Percentiles rank a stretch among this genome's conserved stretches.
These are phyloP conservation scores for Penicillium sp. DNA, from an alignment of 2,329 filamentous ascomycete species.

Conservation along the genomic window DNA sequence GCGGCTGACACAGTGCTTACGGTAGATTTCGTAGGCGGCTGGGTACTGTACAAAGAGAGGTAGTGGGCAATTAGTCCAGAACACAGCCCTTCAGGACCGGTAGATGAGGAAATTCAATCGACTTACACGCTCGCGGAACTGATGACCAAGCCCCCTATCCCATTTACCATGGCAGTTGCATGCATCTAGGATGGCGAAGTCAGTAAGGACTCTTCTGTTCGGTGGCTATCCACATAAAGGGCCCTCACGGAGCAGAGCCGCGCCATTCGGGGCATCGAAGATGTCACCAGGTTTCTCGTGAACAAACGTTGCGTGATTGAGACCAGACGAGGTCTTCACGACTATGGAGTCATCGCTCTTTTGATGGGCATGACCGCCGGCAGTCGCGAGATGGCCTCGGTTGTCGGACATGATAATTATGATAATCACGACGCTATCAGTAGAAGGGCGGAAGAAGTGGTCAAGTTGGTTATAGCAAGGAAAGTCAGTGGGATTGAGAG, in stretches of 20 bases:
- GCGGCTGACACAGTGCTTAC: conserved; percentile 44
- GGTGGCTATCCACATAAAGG: not conserved
- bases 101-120: conserved; percentile 19
- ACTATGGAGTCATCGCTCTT: not conserved
- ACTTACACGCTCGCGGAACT: conserved; percentile 41
- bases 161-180: conserved; percentile 58
- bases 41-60: conserved; percentile 45
- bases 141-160: conserved; percentile 56
- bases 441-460: not conserved
- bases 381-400: not conserved
- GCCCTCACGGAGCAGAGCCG: conserved; percentile 50
- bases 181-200: conserved; percentile 43
- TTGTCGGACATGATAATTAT: not conserved
- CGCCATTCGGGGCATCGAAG: conserved; percentile 50
- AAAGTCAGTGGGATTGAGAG: too few species aligned
- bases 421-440: not conserved
- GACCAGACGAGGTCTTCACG: not conserved
- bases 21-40: conserved; percentile 48
- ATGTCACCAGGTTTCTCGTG: conserved; percentile 46
- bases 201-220: not conserved
- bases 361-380: not conserved
- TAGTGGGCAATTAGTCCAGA: not conserved
- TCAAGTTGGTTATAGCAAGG: not conserved
- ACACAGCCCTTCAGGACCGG: not conserved
- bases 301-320: conserved; percentile 10